Percentiles rank a stretch among this genome's conserved stretches.
Evolutionary conservation across 495 filamentous ascomycete species (phyloP).

Genomic region (Neurospora sp.): DNA sequence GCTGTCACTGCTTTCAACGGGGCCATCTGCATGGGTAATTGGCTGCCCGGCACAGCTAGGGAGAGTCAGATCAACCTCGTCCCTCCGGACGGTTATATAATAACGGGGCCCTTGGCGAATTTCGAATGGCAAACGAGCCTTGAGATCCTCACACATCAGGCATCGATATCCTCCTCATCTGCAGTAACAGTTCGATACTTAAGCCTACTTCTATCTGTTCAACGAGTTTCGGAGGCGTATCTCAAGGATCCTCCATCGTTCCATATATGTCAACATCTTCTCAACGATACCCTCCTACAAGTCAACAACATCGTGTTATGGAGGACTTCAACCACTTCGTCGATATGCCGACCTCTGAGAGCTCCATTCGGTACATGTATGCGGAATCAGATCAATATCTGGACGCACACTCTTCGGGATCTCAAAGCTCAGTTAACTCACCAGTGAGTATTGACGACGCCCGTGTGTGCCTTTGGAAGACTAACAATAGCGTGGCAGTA

Average conservation of each 20-base stretch:
- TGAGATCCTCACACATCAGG: not conserved
- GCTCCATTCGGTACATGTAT: slow-evolving; percentile 26
- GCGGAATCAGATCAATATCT: slow-evolving; percentile 30
- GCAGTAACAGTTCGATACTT: not conserved
- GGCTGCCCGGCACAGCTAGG: not conserved
- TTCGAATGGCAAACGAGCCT: not conserved
- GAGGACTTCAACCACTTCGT: slow-evolving; percentile 19
- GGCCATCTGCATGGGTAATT: not conserved
- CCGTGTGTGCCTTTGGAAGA: not conserved
- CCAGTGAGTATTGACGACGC: slow-evolving; percentile 17
- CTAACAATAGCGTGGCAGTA: slow-evolving; percentile 19
- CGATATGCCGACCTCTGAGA: slow-evolving; percentile 27
- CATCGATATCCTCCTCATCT: not conserved
- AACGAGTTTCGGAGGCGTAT: not conserved
- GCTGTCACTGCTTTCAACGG: not conserved
- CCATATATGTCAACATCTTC: not conserved
- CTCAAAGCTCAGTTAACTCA: slow-evolving; percentile 31
- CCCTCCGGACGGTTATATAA: not conserved
- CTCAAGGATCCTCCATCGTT: not conserved
- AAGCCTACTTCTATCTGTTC: not conserved
- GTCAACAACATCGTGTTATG: slow-evolving; percentile 11
- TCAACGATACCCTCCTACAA: not conserved
- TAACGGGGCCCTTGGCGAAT: not conserved
- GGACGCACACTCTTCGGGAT: slow-evolving; percentile 27
- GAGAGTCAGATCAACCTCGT: not conserved